Conservation (phyloP, 192 early-diverging fungal species). For the Pecoramyces ruminantium region DNA sequence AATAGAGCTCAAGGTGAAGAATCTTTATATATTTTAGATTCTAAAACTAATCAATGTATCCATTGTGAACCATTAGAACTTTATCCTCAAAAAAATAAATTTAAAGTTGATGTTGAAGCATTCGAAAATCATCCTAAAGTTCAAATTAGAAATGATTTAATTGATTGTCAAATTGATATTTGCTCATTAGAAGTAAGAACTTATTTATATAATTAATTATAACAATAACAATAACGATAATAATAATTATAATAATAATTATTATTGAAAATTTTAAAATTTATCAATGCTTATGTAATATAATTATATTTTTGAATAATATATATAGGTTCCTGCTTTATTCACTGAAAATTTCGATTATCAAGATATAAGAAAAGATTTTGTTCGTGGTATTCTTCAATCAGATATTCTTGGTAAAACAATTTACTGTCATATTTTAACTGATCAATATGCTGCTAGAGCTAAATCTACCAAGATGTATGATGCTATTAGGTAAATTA, state of each 20-base stretch:
- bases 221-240: no score
- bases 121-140: conserved; percentile 37
- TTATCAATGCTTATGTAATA: no score
- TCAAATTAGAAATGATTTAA: conserved; percentile 73
- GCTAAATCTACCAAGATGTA: conserved; percentile 56
- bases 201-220: not conserved
- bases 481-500: conserved; percentile 44
- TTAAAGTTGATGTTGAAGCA: conserved; percentile 35
- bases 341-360: conserved; percentile 98
- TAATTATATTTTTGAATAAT: no score
- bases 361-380: conserved; percentile 74
- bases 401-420: conserved; percentile 75
- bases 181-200: conserved; percentile 63
- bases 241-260: not conserved
- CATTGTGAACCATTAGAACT: conserved; percentile 51
- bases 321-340: conserved; percentile 53
- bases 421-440: conserved; percentile 65
- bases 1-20: conserved; percentile 42
- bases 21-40: conserved; percentile 74
- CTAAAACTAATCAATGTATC: conserved; percentile 54
- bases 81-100: conserved; percentile 33
- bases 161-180: conserved; percentile 84
- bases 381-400: conserved; percentile 74
- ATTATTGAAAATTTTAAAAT: no score
- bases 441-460: conserved; percentile 45